phyloP scores from a whole-genome alignment of 140 eudicot genomes.

The Senecio squalidus region DNA sequence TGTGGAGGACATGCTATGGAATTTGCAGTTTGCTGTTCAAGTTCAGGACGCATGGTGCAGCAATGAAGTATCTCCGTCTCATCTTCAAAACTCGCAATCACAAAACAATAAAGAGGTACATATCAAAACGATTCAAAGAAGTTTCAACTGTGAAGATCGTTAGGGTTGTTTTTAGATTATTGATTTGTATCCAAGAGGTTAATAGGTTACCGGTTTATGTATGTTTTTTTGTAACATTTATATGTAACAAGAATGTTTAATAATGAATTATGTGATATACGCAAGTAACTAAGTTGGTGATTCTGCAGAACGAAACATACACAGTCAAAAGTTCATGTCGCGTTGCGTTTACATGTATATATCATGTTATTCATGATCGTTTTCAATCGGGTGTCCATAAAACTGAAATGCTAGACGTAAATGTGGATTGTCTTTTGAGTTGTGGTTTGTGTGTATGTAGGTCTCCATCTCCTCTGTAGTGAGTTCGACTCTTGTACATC shows the following conservation, averaged over 20 bases:
- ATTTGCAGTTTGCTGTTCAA: slow-evolving; percentile 87
- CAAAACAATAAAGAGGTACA: slow-evolving; percentile 9
- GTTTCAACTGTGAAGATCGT: slow-evolving; percentile 17
- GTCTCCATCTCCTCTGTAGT: too few species aligned
- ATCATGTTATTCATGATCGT: too few species aligned
- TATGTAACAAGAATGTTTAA: slow-evolving; percentile 12
- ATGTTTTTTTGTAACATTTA: slow-evolving; percentile 11
- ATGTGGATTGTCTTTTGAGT: too few species aligned
- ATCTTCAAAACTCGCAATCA: slow-evolving; percentile 28
- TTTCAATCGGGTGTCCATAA: too few species aligned
- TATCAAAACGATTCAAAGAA: slow-evolving; percentile 1
- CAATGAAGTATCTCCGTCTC: slow-evolving; percentile 65
- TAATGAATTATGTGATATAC: slow-evolving; percentile 8
- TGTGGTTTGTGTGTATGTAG: too few species aligned
- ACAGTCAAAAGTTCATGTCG: too few species aligned
- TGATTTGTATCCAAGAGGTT: slow-evolving; percentile 11
- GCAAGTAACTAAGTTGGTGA: slow-evolving; percentile 7
- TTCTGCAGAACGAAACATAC: too few species aligned
- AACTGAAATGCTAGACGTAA: too few species aligned
- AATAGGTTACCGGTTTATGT: slow-evolving; percentile 24
- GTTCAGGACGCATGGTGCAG: slow-evolving; percentile 71
- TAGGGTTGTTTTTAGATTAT: slow-evolving; percentile 12
- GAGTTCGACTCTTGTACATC: too few species aligned
- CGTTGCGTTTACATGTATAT: too few species aligned
- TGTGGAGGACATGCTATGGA: slow-evolving; percentile 88